These are phyloP conservation scores for Orbilia brochopaga DNA, from an alignment of 2,329 filamentous ascomycete species.

Conservation along the genomic window DNA sequence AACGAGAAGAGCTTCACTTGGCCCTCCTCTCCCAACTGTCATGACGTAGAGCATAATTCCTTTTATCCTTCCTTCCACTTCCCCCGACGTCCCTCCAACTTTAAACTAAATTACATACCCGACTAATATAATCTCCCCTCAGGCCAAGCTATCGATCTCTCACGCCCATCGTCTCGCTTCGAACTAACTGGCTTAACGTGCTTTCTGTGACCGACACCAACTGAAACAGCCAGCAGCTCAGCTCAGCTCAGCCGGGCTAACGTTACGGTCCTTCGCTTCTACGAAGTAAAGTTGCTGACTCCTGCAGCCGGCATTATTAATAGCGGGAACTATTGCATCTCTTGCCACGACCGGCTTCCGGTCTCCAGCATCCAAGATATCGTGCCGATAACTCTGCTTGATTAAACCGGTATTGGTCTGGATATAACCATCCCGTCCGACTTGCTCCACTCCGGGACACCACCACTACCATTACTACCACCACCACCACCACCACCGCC, in stretches of 20 bases:
- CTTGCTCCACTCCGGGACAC: too few relatives aligned
- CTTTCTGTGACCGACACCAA: neutral
- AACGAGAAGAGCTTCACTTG: neutral
- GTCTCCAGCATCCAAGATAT: neutral
- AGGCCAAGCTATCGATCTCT: too few relatives aligned
- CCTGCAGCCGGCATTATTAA: neutral
- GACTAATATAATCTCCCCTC: too few relatives aligned
- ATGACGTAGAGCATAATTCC: neutral
- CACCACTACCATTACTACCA: neutral
- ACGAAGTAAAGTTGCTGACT: too few relatives aligned
- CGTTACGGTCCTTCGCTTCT: too few relatives aligned
- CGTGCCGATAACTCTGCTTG: too few relatives aligned
- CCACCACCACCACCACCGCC: neutral
- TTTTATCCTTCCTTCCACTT: neutral
- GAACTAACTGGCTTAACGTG: neutral
- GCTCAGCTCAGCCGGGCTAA: neutral
- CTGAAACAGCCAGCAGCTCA: slow-evolving; percentile 1
- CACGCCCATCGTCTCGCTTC: neutral
- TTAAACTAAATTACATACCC: too few relatives aligned
- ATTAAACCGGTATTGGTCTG: too few relatives aligned
- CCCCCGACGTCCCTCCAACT: too few relatives aligned
- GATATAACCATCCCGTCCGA: too few relatives aligned
- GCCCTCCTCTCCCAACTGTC: neutral
- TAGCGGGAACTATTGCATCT: slow-evolving; percentile 2
- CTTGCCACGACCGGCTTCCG: slow-evolving; percentile 3